Percentiles rank a stretch among this genome's conserved stretches.
Evolutionary conservation across 2,329 filamentous ascomycete species (phyloP).

Genomic region (Microcyclospora tardicrescens): DNA sequence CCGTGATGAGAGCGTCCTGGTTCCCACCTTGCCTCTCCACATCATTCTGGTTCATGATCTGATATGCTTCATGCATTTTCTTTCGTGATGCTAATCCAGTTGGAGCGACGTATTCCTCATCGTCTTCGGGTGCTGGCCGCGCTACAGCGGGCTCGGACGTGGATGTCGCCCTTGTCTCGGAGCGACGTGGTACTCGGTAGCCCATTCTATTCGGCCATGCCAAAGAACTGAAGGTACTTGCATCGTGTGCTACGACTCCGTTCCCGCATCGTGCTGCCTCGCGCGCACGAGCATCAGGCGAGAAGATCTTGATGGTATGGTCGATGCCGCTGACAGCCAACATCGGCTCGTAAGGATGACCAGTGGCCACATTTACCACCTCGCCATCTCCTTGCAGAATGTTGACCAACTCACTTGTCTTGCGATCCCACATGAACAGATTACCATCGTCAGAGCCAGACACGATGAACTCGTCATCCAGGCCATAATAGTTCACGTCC

Average conservation of each 20-base stretch:
- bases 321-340: conserved; percentile 56
- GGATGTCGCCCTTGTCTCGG: conserved; percentile 3
- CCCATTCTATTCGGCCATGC: conserved; percentile 15
- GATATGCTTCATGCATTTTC: conserved; percentile 46
- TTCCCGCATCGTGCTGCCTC: conserved; percentile 43
- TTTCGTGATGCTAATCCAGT: conserved; percentile 43
- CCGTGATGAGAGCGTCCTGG: conserved; percentile 44
- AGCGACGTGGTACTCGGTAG: conserved; percentile 1
- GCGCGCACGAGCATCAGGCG: conserved; percentile 45
- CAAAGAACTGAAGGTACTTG: conserved; percentile 30
- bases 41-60: conserved; percentile 51
- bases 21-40: conserved; percentile 45
- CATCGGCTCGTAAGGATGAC: conserved; percentile 54
- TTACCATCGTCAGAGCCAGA: conserved; percentile 54
- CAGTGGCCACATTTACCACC: conserved; percentile 57
- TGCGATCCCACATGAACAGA: conserved; percentile 56
- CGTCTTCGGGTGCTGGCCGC: conserved; percentile 18
- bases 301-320: conserved; percentile 56
- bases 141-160: conserved; percentile 17
- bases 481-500: conserved; percentile 55
- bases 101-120: conserved; percentile 26
- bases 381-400: conserved; percentile 55
- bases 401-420: conserved; percentile 48
- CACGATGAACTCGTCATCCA: conserved; percentile 56
- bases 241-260: conserved; percentile 41